Conservation (phyloP, 2,329 filamentous ascomycete species). For the Podosphaera fusca region DNA sequence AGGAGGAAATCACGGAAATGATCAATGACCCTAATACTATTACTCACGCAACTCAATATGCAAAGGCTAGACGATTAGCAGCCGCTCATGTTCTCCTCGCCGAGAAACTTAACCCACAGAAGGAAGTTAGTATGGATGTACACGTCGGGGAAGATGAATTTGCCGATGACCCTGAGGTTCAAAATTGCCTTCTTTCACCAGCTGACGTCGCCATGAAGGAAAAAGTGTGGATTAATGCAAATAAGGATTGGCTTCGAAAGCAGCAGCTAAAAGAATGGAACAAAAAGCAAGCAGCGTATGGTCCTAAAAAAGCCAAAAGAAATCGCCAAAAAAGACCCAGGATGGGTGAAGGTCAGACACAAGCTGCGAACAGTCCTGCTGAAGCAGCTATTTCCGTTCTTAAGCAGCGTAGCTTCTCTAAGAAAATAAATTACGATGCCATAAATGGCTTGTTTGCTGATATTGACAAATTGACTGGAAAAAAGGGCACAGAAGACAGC, state of each 20-base stretch:
- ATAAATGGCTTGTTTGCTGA: slow-evolving; percentile 32
- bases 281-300: slow-evolving; percentile 36
- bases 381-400: slow-evolving; percentile 47
- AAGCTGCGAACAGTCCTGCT: slow-evolving; percentile 40
- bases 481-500: slow-evolving; percentile 25
- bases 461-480: slow-evolving; percentile 9
- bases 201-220: slow-evolving; percentile 67
- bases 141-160: slow-evolving; percentile 66
- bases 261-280: slow-evolving; percentile 43
- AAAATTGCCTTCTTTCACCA: slow-evolving; percentile 50
- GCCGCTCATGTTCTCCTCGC: slow-evolving; percentile 29
- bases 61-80: slow-evolving; percentile 31
- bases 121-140: slow-evolving; percentile 30
- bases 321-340: slow-evolving; percentile 30
- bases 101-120: slow-evolving; percentile 24
- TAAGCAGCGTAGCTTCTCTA: slow-evolving; percentile 44
- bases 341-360: slow-evolving; percentile 41
- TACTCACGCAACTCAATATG: slow-evolving; percentile 32
- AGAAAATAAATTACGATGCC: slow-evolving; percentile 51
- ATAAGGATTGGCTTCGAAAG: slow-evolving; percentile 75
- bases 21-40: slow-evolving; percentile 37
- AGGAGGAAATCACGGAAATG: slow-evolving; percentile 46
- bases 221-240: slow-evolving; percentile 80
- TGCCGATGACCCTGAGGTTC: slow-evolving; percentile 69
- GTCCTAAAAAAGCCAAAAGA: slow-evolving; percentile 31